Evolutionary conservation across 345 rosid species (phyloP).

Genomic region (Eucalyptus curtisii): DNA sequence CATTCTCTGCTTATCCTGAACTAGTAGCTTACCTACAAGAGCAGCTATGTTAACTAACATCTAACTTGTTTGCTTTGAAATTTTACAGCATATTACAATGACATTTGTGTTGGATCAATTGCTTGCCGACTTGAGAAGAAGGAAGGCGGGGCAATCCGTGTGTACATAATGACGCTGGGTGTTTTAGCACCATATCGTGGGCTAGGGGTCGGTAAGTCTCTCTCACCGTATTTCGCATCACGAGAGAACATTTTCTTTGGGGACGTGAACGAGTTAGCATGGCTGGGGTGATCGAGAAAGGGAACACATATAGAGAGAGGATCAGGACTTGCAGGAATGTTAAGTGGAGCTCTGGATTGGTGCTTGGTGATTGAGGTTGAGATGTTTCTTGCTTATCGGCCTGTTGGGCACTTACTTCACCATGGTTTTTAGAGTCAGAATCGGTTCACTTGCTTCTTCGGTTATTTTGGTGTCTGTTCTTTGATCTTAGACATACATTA

Average conservation of each 20-base stretch:
- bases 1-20: background rate
- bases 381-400: background rate
- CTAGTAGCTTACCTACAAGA: background rate
- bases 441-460: background rate
- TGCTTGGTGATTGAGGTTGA: background rate
- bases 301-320: background rate
- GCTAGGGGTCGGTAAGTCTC: conserved; percentile 74
- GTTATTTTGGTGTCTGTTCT: background rate
- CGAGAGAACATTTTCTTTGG: background rate
- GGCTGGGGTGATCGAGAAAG: background rate
- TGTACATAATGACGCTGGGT: conserved; percentile 96
- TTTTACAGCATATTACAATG: conserved; percentile 76
- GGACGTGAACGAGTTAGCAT: background rate
- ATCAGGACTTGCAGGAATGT: background rate
- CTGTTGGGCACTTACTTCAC: background rate
- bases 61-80: background rate
- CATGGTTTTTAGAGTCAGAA: background rate
- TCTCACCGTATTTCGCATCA: background rate
- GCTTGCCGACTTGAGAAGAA: conserved; percentile 95
- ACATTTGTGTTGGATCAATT: conserved; percentile 91
- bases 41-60: background rate
- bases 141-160: conserved; percentile 59
- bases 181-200: conserved; percentile 97
- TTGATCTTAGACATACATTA: background rate
- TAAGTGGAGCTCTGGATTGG: background rate